These are phyloP conservation scores for Saturnispora zaruensis DNA, from an alignment of 805 yeast species.

Conservation along the genomic window DNA sequence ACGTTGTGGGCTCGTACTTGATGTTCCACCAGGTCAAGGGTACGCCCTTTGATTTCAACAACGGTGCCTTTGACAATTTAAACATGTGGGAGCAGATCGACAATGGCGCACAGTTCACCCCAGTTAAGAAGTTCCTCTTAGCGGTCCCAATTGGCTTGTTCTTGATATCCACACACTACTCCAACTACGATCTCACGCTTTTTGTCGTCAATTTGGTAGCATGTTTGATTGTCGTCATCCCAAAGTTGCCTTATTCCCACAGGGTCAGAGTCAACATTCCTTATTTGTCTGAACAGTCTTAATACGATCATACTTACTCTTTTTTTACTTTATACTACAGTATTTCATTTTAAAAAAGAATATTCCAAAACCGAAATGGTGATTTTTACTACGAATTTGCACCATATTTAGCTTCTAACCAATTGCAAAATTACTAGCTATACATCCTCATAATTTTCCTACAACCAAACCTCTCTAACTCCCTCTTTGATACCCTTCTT, in stretches of 20 bases:
- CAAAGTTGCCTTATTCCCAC: conserved; percentile 80
- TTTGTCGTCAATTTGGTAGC: conserved; percentile 74
- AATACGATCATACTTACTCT: not conserved
- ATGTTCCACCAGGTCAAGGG: conserved; percentile 98
- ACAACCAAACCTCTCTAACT: no score
- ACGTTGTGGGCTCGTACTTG: conserved; percentile 83
- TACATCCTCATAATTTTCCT: no score
- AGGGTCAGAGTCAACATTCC: conserved; percentile 62
- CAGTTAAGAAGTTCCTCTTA: conserved; percentile 85
- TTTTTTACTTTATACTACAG: not conserved
- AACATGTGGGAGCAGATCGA: conserved; percentile 97
- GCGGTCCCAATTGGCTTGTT: conserved; percentile 89
- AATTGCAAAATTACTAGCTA: no score
- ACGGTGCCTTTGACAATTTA: conserved; percentile 90
- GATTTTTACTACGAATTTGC: no score
- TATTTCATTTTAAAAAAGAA: not conserved
- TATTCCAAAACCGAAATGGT: not conserved
- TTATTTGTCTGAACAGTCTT: not conserved
- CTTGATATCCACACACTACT: conserved; percentile 80
- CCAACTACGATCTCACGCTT: conserved; percentile 71
- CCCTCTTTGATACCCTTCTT: not conserved
- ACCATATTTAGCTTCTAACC: not conserved
- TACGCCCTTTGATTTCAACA: conserved; percentile 93
- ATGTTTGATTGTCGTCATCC: conserved; percentile 80
- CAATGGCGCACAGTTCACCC: conserved; percentile 93